These are phyloP conservation scores for Bothriochloa decipiens DNA, from an alignment of 176 grass and related monocot species.

Conservation along the genomic window DNA sequence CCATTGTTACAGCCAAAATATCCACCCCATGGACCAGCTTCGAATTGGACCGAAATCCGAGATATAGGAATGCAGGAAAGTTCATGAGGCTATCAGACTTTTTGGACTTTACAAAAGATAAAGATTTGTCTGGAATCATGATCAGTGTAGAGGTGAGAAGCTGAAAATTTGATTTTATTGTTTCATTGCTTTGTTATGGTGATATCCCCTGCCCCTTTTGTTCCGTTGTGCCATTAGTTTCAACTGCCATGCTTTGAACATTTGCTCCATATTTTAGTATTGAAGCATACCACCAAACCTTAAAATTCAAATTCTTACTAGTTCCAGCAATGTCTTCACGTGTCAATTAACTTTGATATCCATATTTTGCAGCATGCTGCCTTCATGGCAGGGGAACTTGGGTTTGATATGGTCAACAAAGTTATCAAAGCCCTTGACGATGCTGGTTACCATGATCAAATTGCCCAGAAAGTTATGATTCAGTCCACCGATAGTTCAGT, in stretches of 20 bases:
- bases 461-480: slow-evolving; percentile 66
- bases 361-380: slow-evolving; percentile 69
- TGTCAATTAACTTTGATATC: slow-evolving; percentile 19
- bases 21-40: slow-evolving; percentile 50
- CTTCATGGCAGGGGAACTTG: slow-evolving; percentile 66
- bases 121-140: slow-evolving; percentile 75
- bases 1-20: slow-evolving; percentile 60
- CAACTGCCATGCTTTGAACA: not conserved
- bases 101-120: slow-evolving; percentile 71
- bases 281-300: not conserved
- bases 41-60: slow-evolving; percentile 69
- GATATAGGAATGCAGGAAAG: slow-evolving; percentile 67
- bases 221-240: slow-evolving; percentile 13
- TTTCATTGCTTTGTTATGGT: slow-evolving; percentile 13
- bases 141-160: slow-evolving; percentile 84
- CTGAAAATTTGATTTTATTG: not conserved
- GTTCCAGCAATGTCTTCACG: not conserved
- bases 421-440: slow-evolving; percentile 52
- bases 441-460: slow-evolving; percentile 67
- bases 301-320: not conserved
- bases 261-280: slow-evolving; percentile 7
- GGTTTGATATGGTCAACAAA: slow-evolving; percentile 60
- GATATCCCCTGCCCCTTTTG: not conserved
- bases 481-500: slow-evolving; percentile 83
- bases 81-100: slow-evolving; percentile 91